These are phyloP conservation scores for Hemisphaericaspora nanyangensis DNA, from an alignment of 805 yeast genomes.

Conservation along the genomic window DNA sequence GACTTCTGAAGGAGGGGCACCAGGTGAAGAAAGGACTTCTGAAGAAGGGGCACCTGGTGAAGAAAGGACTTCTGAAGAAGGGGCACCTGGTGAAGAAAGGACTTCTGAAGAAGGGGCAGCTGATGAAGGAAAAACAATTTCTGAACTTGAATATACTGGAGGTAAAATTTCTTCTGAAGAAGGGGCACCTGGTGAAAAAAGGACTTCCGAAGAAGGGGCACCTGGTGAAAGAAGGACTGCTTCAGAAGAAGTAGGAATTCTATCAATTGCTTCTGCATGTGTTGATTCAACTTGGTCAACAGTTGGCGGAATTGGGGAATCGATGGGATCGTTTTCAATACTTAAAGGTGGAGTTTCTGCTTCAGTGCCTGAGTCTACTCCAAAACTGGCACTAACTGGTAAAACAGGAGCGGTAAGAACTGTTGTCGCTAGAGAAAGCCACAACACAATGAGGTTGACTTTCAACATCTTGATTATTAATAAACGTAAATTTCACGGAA, in stretches of 20 bases:
- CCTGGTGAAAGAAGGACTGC: neutral
- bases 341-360: neutral
- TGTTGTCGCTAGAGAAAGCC: neutral
- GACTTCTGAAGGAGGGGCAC: neutral
- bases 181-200: neutral
- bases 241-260: neutral
- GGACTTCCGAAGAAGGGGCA: neutral
- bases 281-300: neutral
- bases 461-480: constrained; percentile 2
- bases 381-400: neutral
- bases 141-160: neutral
- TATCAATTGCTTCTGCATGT: neutral
- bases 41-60: neutral
- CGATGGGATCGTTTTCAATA: neutral
- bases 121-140: neutral
- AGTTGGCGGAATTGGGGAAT: neutral
- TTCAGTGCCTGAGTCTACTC: neutral
- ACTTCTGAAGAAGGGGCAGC: neutral
- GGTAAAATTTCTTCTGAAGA: neutral
- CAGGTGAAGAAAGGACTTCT: neutral
- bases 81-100: neutral
- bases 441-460: neutral
- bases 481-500: no score
- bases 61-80: neutral
- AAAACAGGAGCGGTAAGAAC: neutral